Evolutionary conservation across 805 yeast genomes (phyloP), one percentile per base, ranked within the genome.

Genomic region (Teunomyces stri): DNA sequence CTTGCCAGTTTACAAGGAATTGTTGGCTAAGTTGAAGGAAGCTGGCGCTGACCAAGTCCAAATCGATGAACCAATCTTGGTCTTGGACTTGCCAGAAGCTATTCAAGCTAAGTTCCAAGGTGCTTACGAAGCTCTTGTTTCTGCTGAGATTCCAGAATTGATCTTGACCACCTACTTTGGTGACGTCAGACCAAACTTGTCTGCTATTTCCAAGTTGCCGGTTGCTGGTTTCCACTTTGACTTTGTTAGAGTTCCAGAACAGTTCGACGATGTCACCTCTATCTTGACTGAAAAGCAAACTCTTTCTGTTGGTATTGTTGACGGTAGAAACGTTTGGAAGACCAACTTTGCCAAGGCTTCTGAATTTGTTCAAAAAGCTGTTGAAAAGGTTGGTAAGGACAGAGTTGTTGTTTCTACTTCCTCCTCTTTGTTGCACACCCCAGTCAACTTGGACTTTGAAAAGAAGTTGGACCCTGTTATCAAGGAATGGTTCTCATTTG

Each of bases 311-410:
- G 99, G 99, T 89, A 82, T 94, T 63, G 91, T 94, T 65, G 95
- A 90, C 66, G 99, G 99, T 78, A 90, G 99, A 84, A 94, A 94
- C 85, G 89, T 94, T 77, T 94, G 99, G 99, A 94, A 94, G 84
- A 86, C 96, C 73, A 87, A 94, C 80, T 89, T 86, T 67, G 71
- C 94, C 66, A 83, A 84, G 76, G 95, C 99, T 59, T 76, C 90
- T 66, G 87, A 75, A 55, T 68, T 86, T 56, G 96, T 89, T 62
- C 78, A 85, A 69, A 79, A 82, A 73, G 97, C 96, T 61, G 79
- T 89, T 65, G 84, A 74, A 59, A 85, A 85, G 77, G 76, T 94
- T 60, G 97, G 97, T 71, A 77, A 81, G 54, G 91, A 86, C 62
- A 84, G 88, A 72, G 94, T 89, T 57, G 72, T 88, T 61, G 96